phyloP scores from a whole-genome alignment of 2,329 filamentous ascomycete species.

The Fusarium poae region DNA sequence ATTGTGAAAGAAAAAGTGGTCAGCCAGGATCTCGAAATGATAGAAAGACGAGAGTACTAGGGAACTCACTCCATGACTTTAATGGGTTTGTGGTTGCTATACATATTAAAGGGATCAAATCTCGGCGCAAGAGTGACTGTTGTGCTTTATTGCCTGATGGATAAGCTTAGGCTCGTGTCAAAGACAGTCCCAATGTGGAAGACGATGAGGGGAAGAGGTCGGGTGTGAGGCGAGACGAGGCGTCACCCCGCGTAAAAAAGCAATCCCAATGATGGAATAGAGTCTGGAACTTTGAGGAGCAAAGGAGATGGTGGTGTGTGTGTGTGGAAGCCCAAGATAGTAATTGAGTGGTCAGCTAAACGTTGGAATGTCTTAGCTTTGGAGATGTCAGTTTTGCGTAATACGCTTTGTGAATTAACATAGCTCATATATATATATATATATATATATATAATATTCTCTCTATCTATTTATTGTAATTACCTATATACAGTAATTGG shows the following conservation, averaged over 20 bases:
- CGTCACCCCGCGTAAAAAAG: conserved; percentile 42
- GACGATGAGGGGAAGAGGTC: conserved; percentile 34
- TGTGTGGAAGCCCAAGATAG: neutral
- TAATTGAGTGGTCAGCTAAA: conserved; percentile 7
- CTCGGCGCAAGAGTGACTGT: conserved; percentile 23
- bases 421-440: conserved; percentile 10
- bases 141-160: conserved; percentile 37
- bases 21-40: conserved; percentile 15
- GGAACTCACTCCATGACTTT: conserved; percentile 55
- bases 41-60: conserved; percentile 19
- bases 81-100: conserved; percentile 56
- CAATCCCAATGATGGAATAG: conserved; percentile 7
- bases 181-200: conserved; percentile 42
- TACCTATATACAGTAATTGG: conserved; percentile 9
- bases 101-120: conserved; percentile 47
- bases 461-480: neutral
- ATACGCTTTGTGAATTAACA: conserved; percentile 20
- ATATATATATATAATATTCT: neutral
- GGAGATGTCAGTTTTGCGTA: conserved; percentile 7
- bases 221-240: conserved; percentile 25
- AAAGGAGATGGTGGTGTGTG: conserved; percentile 11
- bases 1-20: conserved; percentile 39
- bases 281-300: conserved; percentile 33
- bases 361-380: conserved; percentile 17
- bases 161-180: conserved; percentile 36